These are phyloP conservation scores for Colletotrichum melonis DNA, from an alignment of 2,329 filamentous ascomycete species.

Conservation along the genomic window DNA sequence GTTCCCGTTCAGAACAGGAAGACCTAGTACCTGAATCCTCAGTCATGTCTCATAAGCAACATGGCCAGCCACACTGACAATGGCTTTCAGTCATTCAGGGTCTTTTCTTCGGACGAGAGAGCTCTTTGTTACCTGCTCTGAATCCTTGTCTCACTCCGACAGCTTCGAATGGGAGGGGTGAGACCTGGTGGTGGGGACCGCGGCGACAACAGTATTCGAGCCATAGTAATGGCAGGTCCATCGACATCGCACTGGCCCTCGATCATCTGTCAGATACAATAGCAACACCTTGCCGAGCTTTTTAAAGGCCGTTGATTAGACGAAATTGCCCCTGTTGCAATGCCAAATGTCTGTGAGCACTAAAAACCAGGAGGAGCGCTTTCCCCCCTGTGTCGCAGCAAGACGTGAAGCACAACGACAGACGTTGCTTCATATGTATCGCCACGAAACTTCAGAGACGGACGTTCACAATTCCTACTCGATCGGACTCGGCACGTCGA, in stretches of 20 bases:
- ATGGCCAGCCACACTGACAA: slow-evolving; percentile 14
- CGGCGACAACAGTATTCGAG: not conserved
- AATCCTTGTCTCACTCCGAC: slow-evolving; percentile 16
- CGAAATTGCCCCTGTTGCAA: not conserved
- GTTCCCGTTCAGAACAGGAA: not conserved
- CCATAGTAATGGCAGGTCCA: not conserved
- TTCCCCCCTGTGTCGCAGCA: not conserved
- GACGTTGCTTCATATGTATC: not conserved
- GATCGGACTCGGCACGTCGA: slow-evolving; percentile 12
- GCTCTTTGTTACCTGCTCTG: slow-evolving; percentile 6
- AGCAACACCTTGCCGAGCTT: not conserved
- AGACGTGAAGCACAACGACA: not conserved
- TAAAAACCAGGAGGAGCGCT: too few species aligned
- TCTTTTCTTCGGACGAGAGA: not conserved
- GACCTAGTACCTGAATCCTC: not conserved
- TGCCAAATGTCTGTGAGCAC: not conserved
- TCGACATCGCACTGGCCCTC: slow-evolving; percentile 1
- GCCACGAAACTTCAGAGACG: not conserved
- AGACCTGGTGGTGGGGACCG: not conserved
- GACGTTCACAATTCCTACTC: not conserved
- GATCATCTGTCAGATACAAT: slow-evolving; percentile 5
- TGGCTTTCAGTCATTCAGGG: not conserved
- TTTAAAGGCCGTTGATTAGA: not conserved
- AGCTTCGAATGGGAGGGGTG: not conserved
- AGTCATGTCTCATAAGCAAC: slow-evolving; percentile 1